Percentiles rank a stretch among this genome's conserved stretches.
Conservation (phyloP, 1,284 basidiomycete species). For the Moesziomyces sp. region DNA sequence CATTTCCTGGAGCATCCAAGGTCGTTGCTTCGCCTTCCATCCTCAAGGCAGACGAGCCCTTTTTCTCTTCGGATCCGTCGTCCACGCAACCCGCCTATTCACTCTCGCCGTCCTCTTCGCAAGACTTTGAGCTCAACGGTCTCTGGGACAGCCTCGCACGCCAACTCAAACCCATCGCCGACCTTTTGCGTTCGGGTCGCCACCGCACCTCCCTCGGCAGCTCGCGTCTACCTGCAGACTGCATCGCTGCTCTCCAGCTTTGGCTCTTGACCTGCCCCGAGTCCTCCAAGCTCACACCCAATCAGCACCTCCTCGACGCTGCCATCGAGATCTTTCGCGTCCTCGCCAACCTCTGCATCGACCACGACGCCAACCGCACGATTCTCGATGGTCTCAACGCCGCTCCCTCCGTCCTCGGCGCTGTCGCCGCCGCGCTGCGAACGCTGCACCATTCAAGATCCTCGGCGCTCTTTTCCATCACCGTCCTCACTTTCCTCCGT, state of each 20-base stretch:
- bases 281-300: slow-evolving; percentile 18
- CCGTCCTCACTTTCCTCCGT: slow-evolving; percentile 75
- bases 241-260: slow-evolving; percentile 37
- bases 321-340: slow-evolving; percentile 53
- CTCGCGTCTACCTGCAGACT: slow-evolving; percentile 30
- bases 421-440: slow-evolving; percentile 82
- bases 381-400: slow-evolving; percentile 21
- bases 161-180: slow-evolving; percentile 50
- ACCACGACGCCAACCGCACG: slow-evolving; percentile 48
- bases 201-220: slow-evolving; percentile 32
- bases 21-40: slow-evolving; percentile 37
- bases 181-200: slow-evolving; percentile 44
- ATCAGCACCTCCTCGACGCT: slow-evolving; percentile 25
- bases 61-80: slow-evolving; percentile 11
- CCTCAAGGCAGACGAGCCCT: slow-evolving; percentile 29
- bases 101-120: slow-evolving; percentile 32
- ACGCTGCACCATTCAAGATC: slow-evolving; percentile 70
- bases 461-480: slow-evolving; percentile 39
- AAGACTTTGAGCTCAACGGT: slow-evolving; percentile 43
- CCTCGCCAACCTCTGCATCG: slow-evolving; percentile 61
- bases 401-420: slow-evolving; percentile 78
- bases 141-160: slow-evolving; percentile 37
- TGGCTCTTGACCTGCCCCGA: slow-evolving; percentile 29
- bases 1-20: slow-evolving; percentile 4
- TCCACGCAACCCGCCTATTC: slow-evolving; percentile 15